These are phyloP conservation scores for Calonectria naviculata DNA, from an alignment of 2,329 filamentous ascomycete genomes.

Conservation along the genomic window DNA sequence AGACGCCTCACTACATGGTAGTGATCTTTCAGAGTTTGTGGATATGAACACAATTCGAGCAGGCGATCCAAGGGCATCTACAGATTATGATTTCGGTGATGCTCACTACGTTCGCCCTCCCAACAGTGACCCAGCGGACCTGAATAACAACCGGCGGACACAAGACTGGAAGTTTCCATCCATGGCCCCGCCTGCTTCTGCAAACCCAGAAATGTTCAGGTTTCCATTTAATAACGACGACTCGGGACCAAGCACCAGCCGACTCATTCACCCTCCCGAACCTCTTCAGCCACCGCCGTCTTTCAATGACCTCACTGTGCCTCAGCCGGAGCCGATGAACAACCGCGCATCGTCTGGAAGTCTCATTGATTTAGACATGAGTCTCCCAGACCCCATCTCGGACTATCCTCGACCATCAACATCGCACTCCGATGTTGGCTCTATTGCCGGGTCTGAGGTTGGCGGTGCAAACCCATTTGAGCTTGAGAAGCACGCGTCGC, in stretches of 20 bases:
- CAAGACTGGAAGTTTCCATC: constrained; percentile 70
- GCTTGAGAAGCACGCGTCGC: constrained; percentile 70
- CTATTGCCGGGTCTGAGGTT: constrained; percentile 66
- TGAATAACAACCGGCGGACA: constrained; percentile 62
- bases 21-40: constrained; percentile 66
- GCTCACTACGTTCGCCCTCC: constrained; percentile 59
- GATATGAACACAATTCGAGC: constrained; percentile 71
- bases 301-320: constrained; percentile 54
- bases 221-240: constrained; percentile 59
- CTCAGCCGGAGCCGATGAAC: constrained; percentile 45
- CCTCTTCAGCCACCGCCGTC: constrained; percentile 56
- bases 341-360: constrained; percentile 57
- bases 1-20: constrained; percentile 68
- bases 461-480: constrained; percentile 70
- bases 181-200: constrained; percentile 61
- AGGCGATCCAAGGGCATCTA: constrained; percentile 57
- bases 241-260: constrained; percentile 42
- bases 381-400: constrained; percentile 61
- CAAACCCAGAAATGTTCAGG: constrained; percentile 63
- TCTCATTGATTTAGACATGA: constrained; percentile 67
- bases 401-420: constrained; percentile 67
- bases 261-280: constrained; percentile 64
- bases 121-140: constrained; percentile 68
- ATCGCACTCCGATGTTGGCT: constrained; percentile 68
- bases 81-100: constrained; percentile 62